phyloP scores from a whole-genome alignment of 306 rosid species.

The Comarum palustre region DNA sequence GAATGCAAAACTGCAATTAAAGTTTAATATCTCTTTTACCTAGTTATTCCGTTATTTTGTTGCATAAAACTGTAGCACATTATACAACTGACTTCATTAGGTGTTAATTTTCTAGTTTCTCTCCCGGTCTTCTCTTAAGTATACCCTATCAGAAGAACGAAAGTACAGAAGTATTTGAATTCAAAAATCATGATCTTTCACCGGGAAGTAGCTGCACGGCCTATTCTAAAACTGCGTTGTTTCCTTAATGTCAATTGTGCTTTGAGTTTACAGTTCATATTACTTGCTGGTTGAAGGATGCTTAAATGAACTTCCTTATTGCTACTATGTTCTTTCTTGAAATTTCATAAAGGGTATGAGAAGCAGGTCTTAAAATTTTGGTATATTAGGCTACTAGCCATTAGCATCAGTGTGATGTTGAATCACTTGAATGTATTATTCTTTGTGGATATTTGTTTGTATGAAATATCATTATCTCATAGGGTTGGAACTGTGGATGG shows the following conservation, averaged over 20 bases:
- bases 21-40: background rate
- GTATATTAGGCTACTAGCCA: background rate
- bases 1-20: background rate
- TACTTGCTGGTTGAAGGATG: background rate
- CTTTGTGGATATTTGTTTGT: background rate
- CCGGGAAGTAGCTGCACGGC: background rate
- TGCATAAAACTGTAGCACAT: background rate
- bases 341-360: background rate
- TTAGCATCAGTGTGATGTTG: background rate
- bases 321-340: background rate
- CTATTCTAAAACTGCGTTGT: background rate
- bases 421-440: background rate
- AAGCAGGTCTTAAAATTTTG: background rate
- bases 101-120: background rate
- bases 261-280: background rate
- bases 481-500: background rate
- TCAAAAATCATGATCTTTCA: background rate
- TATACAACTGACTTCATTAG: background rate
- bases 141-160: background rate
- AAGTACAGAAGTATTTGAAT: background rate
- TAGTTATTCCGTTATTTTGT: background rate
- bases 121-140: background rate
- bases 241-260: background rate
- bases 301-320: background rate
- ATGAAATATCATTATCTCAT: background rate